These are phyloP conservation scores for Tuber calosporum DNA, from an alignment of 495 filamentous ascomycete species.

Conservation along the genomic window DNA sequence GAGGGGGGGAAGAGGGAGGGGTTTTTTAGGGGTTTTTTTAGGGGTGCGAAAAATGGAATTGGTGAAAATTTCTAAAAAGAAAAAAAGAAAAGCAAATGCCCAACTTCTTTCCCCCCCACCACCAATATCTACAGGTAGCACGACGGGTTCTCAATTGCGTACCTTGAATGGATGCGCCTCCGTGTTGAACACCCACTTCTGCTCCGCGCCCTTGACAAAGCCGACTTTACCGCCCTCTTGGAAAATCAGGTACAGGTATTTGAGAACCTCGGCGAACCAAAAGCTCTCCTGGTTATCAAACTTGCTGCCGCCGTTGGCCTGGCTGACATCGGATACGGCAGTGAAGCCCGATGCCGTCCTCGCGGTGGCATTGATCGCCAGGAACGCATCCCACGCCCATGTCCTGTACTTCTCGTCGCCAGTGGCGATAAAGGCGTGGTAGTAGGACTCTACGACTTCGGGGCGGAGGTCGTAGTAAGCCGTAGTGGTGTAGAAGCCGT, in stretches of 20 bases:
- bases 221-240: constrained; percentile 55
- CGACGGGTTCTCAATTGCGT: not conserved
- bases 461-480: constrained; percentile 64
- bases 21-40: not conserved
- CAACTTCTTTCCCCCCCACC: not conserved
- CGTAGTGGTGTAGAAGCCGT: constrained; percentile 69
- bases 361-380: constrained; percentile 60
- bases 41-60: too few relatives aligned
- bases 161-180: constrained; percentile 74
- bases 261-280: constrained; percentile 82
- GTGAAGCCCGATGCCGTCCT: constrained; percentile 58
- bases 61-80: too few relatives aligned
- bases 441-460: constrained; percentile 80
- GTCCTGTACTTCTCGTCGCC: constrained; percentile 64
- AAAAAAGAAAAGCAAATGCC: not conserved
- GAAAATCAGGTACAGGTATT: constrained; percentile 72
- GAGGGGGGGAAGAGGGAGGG: not conserved
- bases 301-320: constrained; percentile 53
- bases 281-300: constrained; percentile 78
- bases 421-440: constrained; percentile 78
- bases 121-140: not conserved
- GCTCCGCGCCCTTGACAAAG: constrained; percentile 49
- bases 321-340: constrained; percentile 60
- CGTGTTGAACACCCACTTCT: constrained; percentile 69
- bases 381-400: constrained; percentile 80